These are phyloP conservation scores for Colletotrichum simmondsii DNA, from an alignment of 2,329 filamentous ascomycete species.

Conservation along the genomic window DNA sequence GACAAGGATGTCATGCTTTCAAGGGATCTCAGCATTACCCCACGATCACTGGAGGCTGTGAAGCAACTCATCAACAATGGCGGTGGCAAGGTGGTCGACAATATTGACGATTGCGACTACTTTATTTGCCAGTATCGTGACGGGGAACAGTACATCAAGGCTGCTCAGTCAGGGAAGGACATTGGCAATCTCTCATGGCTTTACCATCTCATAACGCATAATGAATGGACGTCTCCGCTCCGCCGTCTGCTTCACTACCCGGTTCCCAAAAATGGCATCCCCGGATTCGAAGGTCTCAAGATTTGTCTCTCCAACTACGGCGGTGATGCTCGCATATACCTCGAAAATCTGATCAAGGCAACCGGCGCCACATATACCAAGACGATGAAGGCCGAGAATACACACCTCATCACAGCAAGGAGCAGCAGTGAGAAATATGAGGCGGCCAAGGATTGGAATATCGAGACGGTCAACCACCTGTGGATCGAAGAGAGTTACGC, in stretches of 20 bases:
- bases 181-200: conserved; percentile 96
- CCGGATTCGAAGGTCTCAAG: conserved; percentile 78
- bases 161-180: conserved; percentile 81
- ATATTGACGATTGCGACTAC: conserved; percentile 79
- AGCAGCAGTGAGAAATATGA: conserved; percentile 91
- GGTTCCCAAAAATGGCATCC: conserved; percentile 78
- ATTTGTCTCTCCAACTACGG: conserved; percentile 98
- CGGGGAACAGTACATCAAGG: conserved; percentile 79
- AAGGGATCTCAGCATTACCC: conserved; percentile 76
- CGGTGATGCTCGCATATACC: conserved; percentile 90
- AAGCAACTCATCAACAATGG: conserved; percentile 76
- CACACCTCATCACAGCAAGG: conserved; percentile 92
- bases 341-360: conserved; percentile 90
- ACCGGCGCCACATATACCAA: conserved; percentile 91
- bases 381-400: conserved; percentile 95
- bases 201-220: conserved; percentile 89
- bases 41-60: conserved; percentile 74
- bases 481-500: conserved; percentile 99
- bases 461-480: conserved; percentile 90
- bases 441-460: conserved; percentile 91
- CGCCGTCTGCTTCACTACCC: conserved; percentile 91
- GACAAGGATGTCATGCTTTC: conserved; percentile 83
- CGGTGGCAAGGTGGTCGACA: conserved; percentile 75
- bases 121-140: conserved; percentile 90
- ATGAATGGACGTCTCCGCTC: conserved; percentile 88